Evolutionary conservation across 768 basidiomycete genomes (phyloP).

Genomic region (Boletus fagicola): DNA sequence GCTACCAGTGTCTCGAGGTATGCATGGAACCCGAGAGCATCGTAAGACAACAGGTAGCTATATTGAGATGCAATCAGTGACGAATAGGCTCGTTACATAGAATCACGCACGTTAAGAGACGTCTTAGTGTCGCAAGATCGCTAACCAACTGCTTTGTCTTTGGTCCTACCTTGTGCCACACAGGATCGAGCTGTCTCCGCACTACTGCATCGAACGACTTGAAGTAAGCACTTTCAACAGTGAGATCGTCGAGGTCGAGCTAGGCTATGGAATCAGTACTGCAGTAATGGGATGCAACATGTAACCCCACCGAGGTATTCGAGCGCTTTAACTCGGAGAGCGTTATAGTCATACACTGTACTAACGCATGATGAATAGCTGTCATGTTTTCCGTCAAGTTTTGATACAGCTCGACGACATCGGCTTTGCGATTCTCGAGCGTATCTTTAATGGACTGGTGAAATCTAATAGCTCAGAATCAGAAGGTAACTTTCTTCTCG

Average conservation of each 20-base stretch:
- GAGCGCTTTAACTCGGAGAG: slow-evolving; percentile 87
- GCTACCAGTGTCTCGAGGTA: slow-evolving; percentile 87
- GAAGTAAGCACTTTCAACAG: slow-evolving; percentile 91
- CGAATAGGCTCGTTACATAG: background rate
- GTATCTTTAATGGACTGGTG: slow-evolving; percentile 84
- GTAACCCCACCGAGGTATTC: slow-evolving; percentile 57
- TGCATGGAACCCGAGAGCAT: slow-evolving; percentile 84
- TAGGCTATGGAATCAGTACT: slow-evolving; percentile 30
- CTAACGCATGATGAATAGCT: slow-evolving; percentile 89
- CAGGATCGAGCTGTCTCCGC: slow-evolving; percentile 82
- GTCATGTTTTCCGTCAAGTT: slow-evolving; percentile 81
- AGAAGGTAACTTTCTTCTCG: background rate
- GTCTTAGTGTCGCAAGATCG: slow-evolving; percentile 82
- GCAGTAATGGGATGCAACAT: background rate
- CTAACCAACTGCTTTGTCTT: slow-evolving; percentile 88
- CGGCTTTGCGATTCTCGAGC: slow-evolving; percentile 79
- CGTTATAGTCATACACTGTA: slow-evolving; percentile 92
- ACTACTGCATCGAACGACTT: slow-evolving; percentile 88
- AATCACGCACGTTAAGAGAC: slow-evolving; percentile 67
- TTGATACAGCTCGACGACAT: slow-evolving; percentile 90
- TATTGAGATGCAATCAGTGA: background rate
- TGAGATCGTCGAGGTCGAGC: slow-evolving; percentile 93
- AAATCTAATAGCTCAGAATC: slow-evolving; percentile 54
- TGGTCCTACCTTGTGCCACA: slow-evolving; percentile 96
- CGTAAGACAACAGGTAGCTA: slow-evolving; percentile 81